A percentile compares a stretch with the other conserved stretches of the same genome.
phyloP scores from a whole-genome alignment of 257 asterid species.

The Euphrasia confusa region DNA sequence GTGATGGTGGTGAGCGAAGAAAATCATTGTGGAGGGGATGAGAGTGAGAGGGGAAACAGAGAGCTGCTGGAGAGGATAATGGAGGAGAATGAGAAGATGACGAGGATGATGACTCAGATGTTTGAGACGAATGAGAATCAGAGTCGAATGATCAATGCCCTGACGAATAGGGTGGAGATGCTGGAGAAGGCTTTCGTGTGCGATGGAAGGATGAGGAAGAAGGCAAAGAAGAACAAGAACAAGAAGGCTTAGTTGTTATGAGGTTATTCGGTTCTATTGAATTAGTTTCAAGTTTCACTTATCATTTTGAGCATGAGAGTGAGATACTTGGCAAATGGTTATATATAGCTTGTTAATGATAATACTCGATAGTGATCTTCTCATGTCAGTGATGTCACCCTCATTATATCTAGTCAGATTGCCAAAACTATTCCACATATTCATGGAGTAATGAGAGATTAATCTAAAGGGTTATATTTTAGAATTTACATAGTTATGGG shows the following conservation, averaged over 20 bases:
- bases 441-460: too few relatives aligned
- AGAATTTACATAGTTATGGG: too few relatives aligned
- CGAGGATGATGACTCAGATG: constrained; percentile 53
- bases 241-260: neutral
- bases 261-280: too few relatives aligned
- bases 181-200: constrained; percentile 59
- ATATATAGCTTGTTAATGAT: too few relatives aligned
- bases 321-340: too few relatives aligned
- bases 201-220: constrained; percentile 52
- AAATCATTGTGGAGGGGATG: neutral
- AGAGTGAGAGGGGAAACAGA: constrained; percentile 19
- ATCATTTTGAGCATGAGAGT: too few relatives aligned
- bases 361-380: too few relatives aligned
- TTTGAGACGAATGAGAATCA: constrained; percentile 47
- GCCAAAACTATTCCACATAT: too few relatives aligned
- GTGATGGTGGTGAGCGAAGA: constrained; percentile 16
- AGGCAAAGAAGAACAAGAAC: constrained; percentile 34
- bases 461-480: too few relatives aligned
- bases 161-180: constrained; percentile 45
- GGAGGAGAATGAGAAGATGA: constrained; percentile 63
- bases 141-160: constrained; percentile 33
- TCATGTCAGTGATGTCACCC: too few relatives aligned
- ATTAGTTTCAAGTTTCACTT: too few relatives aligned
- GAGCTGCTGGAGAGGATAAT: constrained; percentile 48
- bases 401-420: too few relatives aligned